phyloP scores from a whole-genome alignment of 352 stramenopile genomes.

The Phytophthora pistaciae region DNA sequence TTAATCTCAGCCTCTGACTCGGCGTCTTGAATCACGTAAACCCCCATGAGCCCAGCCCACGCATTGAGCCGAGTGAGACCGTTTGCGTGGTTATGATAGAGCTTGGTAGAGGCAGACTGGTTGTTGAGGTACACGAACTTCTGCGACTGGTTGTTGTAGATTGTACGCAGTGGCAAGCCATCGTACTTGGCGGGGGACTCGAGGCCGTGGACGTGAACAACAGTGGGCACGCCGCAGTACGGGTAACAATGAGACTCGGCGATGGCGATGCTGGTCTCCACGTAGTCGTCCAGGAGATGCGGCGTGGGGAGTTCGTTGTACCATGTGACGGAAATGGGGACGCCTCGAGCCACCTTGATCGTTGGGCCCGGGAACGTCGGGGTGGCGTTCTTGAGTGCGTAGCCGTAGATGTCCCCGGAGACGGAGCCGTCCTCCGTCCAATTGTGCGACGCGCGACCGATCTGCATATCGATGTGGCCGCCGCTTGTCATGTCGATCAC shows the following conservation, averaged over 20 bases:
- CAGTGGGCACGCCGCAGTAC: slow-evolving; percentile 67
- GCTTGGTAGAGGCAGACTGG: slow-evolving; percentile 70
- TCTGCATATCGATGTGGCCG: slow-evolving; percentile 55
- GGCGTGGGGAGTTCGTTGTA: slow-evolving; percentile 58
- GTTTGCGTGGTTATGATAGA: slow-evolving; percentile 82
- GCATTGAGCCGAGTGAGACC: slow-evolving; percentile 72
- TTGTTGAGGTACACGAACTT: slow-evolving; percentile 72
- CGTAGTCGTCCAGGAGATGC: slow-evolving; percentile 59
- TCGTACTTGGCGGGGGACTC: slow-evolving; percentile 74
- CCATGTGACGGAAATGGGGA: slow-evolving; percentile 58
- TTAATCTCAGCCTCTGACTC: slow-evolving; percentile 57
- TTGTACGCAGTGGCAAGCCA: slow-evolving; percentile 58
- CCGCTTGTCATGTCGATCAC: slow-evolving; percentile 55
- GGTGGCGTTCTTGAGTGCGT: slow-evolving; percentile 47
- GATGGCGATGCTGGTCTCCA: slow-evolving; percentile 54
- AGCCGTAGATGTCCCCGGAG: slow-evolving; percentile 53
- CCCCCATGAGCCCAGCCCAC: slow-evolving; percentile 67
- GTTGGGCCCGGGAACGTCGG: slow-evolving; percentile 59
- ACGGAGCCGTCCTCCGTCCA: slow-evolving; percentile 57
- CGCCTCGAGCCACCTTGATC: slow-evolving; percentile 52
- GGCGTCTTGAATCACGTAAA: slow-evolving; percentile 71
- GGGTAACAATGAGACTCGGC: slow-evolving; percentile 70
- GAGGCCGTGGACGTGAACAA: slow-evolving; percentile 73
- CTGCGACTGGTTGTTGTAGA: slow-evolving; percentile 76
- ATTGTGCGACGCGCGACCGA: slow-evolving; percentile 50